Evolutionary conservation across 2,329 filamentous ascomycete genomes (phyloP), one percentile per base, ranked within the genome.

Genomic region (Aureobasidium sp.): DNA sequence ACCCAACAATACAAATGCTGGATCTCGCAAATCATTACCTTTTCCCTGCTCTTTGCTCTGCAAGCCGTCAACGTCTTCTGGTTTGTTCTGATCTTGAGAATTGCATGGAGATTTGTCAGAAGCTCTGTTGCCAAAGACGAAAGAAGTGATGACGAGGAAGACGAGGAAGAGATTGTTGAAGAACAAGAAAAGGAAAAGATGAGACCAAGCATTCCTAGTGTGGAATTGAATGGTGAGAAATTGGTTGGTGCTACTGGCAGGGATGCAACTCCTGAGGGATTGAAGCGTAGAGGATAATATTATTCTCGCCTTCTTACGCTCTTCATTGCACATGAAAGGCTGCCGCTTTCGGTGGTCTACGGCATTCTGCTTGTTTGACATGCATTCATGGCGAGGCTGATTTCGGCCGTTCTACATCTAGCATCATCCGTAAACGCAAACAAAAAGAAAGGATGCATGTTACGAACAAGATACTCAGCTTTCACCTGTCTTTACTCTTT

Each of bases 21-120:
- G 70, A 75, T 92, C 64, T 80, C 83, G 32, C 87, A 90, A 71
- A 78, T 79, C 72, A 90, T 92, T 69, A 87, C 87, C 12, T 79
- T 85, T 9, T 68, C 70, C 3, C 80, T 93, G 29, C 81, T 93
- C 7, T 79, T 84, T 3, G 78, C 80, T 3, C 79, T 93, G 37
- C 89, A 93, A 74, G 83, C 85, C 1, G 80, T 93, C 59, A 93
- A 93, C 72, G 73, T 92, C 10, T 91, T 92, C 76, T 93, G 89
- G 89, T 82, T 91, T 63, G 90, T 86, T 75, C 85, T 87, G 74
- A 91, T 93, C 69, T 72, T 88, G 63, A 82, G 88, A 66, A 90
- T 92, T 66, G 87, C 87, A 51, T 89, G 86, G 69, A 82, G 88
- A 63, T 88, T 90, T 67, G 77, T 88, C 20, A 79, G 83, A 46